Conservation (phyloP, 2,329 filamentous ascomycete genomes). For the Ophiocordyceps unilateralis region DNA sequence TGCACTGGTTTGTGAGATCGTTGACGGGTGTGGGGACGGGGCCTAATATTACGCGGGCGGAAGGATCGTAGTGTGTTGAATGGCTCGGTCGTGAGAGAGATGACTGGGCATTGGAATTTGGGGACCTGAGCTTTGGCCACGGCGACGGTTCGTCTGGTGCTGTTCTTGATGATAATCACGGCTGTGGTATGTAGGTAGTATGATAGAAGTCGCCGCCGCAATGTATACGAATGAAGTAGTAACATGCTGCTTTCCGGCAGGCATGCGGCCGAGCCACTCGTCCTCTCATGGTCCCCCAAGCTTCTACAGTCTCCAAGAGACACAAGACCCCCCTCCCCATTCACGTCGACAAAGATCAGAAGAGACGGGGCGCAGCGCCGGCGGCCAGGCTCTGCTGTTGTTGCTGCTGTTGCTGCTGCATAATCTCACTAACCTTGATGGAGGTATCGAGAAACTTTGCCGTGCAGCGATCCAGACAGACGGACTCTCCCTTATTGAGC, state of each 20-base stretch:
- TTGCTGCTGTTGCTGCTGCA: conserved; percentile 83
- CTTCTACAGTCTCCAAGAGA: too few species aligned
- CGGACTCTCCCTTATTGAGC: conserved; percentile 96
- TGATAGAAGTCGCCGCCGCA: too few species aligned
- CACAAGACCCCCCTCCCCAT: too few species aligned
- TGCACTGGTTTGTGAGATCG: conserved; percentile 46
- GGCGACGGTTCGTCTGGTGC: too few species aligned
- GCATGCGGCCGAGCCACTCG: too few species aligned
- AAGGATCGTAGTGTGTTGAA: not conserved
- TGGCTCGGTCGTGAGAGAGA: not conserved
- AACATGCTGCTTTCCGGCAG: too few species aligned
- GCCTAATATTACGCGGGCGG: conserved; percentile 30
- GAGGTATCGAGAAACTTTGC: conserved; percentile 98
- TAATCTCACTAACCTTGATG: conserved; percentile 91
- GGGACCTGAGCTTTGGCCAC: not conserved
- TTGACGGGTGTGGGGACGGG: conserved; percentile 43
- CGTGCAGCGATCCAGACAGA: conserved; percentile 94
- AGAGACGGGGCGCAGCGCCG: conserved; percentile 18
- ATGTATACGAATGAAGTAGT: too few species aligned
- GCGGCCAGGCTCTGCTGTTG: conserved; percentile 55
- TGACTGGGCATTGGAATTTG: not conserved
- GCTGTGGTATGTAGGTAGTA: too few species aligned
- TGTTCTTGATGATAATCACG: too few species aligned
- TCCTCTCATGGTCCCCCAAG: too few species aligned
- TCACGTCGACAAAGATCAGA: conserved; percentile 9